Conservation (phyloP, 2,329 filamentous ascomycete genomes). For the Massarina eburnea region DNA sequence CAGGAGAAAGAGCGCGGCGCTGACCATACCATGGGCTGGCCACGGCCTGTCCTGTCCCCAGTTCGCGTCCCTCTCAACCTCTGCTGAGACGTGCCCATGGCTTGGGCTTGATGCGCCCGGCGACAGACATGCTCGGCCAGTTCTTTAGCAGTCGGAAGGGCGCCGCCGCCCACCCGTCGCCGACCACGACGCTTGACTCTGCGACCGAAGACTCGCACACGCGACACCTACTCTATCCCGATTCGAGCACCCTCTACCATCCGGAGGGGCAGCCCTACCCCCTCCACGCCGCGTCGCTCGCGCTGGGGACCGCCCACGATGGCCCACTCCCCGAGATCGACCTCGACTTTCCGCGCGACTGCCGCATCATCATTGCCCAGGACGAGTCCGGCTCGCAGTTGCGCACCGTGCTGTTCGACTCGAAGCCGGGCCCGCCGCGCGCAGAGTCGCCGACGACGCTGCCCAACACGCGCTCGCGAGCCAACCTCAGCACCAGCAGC, state of each 20-base stretch:
- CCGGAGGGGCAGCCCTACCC: conserved; percentile 41
- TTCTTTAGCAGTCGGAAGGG: conserved; percentile 43
- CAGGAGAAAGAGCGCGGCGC: not conserved
- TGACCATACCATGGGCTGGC: conserved; percentile 31
- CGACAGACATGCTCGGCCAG: conserved; percentile 44
- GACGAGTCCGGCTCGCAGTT: conserved; percentile 41
- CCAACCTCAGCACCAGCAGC: conserved; percentile 18
- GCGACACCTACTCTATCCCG: conserved; percentile 45
- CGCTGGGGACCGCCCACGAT: conserved; percentile 36
- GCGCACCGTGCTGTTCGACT: conserved; percentile 46
- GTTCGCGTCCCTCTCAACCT: conserved; percentile 21
- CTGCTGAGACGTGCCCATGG: conserved; percentile 12
- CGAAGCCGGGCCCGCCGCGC: conserved; percentile 39
- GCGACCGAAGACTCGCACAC: conserved; percentile 46
- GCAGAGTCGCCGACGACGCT: conserved; percentile 29
- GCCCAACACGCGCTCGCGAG: conserved; percentile 23
- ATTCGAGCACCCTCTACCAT: conserved; percentile 38
- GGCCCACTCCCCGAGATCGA: conserved; percentile 44
- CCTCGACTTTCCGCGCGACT: conserved; percentile 44
- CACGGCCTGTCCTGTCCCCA: conserved; percentile 18
- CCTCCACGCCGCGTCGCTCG: conserved; percentile 30
- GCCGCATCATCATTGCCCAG: conserved; percentile 48
- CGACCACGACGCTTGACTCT: conserved; percentile 37
- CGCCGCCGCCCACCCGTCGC: conserved; percentile 21
- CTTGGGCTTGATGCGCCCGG: conserved; percentile 11